Evolutionary conservation across 148 eudicot genomes (phyloP).

Genomic region (Pharnaceum exiguum): DNA sequence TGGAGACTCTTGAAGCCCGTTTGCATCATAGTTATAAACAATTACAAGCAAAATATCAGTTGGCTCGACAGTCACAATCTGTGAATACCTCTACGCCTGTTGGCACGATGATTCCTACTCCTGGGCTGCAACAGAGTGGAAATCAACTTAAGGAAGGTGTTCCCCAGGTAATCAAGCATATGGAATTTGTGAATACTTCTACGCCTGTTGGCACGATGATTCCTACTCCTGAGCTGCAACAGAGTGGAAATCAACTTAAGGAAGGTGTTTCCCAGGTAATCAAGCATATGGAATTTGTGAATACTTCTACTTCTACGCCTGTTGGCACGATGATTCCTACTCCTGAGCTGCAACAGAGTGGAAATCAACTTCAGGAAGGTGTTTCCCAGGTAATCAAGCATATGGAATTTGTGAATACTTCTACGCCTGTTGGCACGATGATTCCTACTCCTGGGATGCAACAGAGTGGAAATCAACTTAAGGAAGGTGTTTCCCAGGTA

Average conservation of each 20-base stretch:
- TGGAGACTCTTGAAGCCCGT: constrained; percentile 68
- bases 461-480: constrained; percentile 51
- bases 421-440: constrained; percentile 75
- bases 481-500: no score
- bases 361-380: no score
- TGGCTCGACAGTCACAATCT: constrained; percentile 55
- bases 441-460: constrained; percentile 96
- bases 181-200: constrained; percentile 50
- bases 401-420: constrained; percentile 49
- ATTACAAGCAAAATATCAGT: constrained; percentile 32
- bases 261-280: no score
- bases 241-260: constrained; percentile 50
- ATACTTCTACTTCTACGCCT: constrained; percentile 53
- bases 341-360: constrained; percentile 70
- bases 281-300: no score
- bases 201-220: constrained; percentile 83
- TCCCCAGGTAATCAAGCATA: no score
- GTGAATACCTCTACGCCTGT: constrained; percentile 52
- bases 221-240: constrained; percentile 90
- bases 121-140: constrained; percentile 66
- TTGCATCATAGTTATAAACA: constrained; percentile 44
- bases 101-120: constrained; percentile 98
- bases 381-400: no score
- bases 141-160: no score
- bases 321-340: constrained; percentile 96